Base-by-base conservation (phyloP, 768 basidiomycete genomes). In the Saitozyma podzolica region DNA sequence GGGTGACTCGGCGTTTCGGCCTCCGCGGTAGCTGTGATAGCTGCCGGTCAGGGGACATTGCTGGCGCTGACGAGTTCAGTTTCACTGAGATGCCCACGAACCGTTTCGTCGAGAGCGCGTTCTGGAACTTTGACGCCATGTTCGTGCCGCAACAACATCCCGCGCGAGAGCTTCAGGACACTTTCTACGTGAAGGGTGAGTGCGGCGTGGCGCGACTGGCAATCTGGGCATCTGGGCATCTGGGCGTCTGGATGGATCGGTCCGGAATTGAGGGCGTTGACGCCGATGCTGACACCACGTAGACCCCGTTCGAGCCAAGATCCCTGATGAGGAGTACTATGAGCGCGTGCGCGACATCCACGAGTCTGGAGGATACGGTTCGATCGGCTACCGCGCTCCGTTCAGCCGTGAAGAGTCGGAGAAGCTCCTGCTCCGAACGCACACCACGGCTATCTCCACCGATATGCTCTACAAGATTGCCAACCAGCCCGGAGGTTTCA, bases 141-240 rank as follows among this genome's bases (percentile, higher is more conserved):
- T 99, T 95, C 80, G 96, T 99, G 0, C 96, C 96, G 0, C 96
- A 99, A 75, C 95, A 98, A 78, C 96, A 99, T 82, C 96, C 96
- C 8, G 96, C 96, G 11, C 87, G 96, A 73, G 96, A 99, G 67
- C 76, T 97, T 53, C 96, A 99, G 80, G 96, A 99, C 74, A 99
- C 96, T 6, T 99, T 99, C 85, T 99, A 97, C 80, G 84, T 98
- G 39, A 96, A 95, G 59, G 92, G 92, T 87, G 71, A 64, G 80
- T 59, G 29, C 45, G 48, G 29, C 29, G 29, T 29, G 29, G 29
- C 29, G 2, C 29, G 29, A 29, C 29, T 29, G 29, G 29, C 29
- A 29, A 8, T 40, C 17, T 1, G 54, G 40, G n/a, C 51, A n/a
- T 20, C 37, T 56, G 41, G 29, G 29, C 5, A 2, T 29, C 29